Evolutionary conservation across 1,139 yeast species (phyloP), one percentile per base, ranked within the genome.

Genomic region (Taphrina deformans): DNA sequence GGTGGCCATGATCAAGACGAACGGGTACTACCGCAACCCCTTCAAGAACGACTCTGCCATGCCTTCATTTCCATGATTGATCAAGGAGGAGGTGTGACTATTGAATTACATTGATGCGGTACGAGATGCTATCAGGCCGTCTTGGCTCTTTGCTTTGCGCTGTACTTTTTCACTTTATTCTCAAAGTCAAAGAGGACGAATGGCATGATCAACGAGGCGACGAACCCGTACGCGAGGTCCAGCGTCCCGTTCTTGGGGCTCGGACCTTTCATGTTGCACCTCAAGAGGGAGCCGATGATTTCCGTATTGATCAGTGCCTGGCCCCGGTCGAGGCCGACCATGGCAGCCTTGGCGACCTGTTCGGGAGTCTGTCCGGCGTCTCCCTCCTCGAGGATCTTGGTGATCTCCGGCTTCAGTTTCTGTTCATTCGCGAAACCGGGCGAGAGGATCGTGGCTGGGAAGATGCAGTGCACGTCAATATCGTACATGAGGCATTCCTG

Each of bases 351-450:
- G 10, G 95, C 88, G 72, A 96, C 90, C 58, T 79, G 78, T 21
- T 82, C 86, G 1, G 88, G 86, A 0, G 86, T 73, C 27, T 90
- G 87, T 0, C 97, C 85, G 5, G 73, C 75, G 16, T 96, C 87
- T 0, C 96, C 81, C 0, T 99, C 99, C 75, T 95, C 99, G 52
- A 95, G 89, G 31, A 77, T 77, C 68, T 81, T 83, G 1, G 98
- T 92, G 67, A 95, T 89, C 29, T 81, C 83, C 0, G 99, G 99
- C 73, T 95, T 95, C 5, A 96, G 87, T 68, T 78, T 77, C 73
- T 92, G 88, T 75, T 95, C 99, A 67, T 85, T 85, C 5, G 78
- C 83, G 72, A 76, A 95, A 0, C 99, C 99, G 75, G 92, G 98
- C 69, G 96, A 87, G 60, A 80, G 82, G 76, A 93, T 91, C 73